phyloP scores from a whole-genome alignment of 176 grass and related monocot species.

The Miscanthus lutarioriparius region DNA sequence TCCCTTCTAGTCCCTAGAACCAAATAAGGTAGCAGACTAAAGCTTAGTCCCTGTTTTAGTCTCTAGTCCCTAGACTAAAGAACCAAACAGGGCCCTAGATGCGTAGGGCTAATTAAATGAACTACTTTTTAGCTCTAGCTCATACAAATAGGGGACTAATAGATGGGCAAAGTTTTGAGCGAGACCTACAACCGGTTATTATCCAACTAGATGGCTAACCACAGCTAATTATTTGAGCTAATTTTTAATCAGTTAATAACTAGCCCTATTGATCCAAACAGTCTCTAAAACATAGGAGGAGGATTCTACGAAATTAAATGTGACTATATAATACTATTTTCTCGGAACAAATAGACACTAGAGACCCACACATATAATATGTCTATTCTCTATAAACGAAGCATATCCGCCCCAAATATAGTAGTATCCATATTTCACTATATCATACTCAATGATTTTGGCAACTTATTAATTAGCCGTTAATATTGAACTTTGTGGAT shows the following conservation, averaged over 20 bases:
- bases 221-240: not conserved
- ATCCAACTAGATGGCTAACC: not conserved
- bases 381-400: not conserved
- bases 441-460: not conserved
- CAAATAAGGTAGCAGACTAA: no score
- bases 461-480: not conserved
- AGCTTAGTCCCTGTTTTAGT: no score
- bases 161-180: no score
- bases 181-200: no score
- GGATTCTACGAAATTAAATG: not conserved
- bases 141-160: no score
- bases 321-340: not conserved
- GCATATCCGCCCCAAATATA: not conserved
- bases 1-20: no score
- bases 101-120: no score
- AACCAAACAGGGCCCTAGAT: no score
- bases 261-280: not conserved
- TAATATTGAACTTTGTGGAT: not conserved
- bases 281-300: not conserved
- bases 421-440: not conserved
- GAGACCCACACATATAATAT: not conserved
- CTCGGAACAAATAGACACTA: not conserved
- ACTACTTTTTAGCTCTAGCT: not conserved
- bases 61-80: no score
- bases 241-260: not conserved